Conservation (phyloP, 345 rosid species). For the Syzygium aromaticum region DNA sequence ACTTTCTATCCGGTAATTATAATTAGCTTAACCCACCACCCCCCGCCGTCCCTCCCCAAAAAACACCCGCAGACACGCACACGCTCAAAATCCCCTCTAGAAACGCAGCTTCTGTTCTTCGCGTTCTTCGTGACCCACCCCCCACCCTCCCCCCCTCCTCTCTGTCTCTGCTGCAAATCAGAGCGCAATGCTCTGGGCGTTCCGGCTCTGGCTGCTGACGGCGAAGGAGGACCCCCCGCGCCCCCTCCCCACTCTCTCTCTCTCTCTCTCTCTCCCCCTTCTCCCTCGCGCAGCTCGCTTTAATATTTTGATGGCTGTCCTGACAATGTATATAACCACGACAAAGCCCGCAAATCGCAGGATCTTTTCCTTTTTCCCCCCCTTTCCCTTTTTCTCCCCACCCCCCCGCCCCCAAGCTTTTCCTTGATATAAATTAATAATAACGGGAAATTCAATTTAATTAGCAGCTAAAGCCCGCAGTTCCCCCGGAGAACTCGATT, state of each 20-base stretch:
- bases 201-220: neutral
- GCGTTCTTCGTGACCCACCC: neutral
- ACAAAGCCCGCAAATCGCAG: neutral
- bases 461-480: neutral
- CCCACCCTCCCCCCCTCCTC: too few species aligned
- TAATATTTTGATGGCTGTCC: neutral
- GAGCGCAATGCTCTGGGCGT: neutral
- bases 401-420: neutral
- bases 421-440: neutral
- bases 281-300: neutral
- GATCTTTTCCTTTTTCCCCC: neutral
- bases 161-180: constrained; percentile 19
- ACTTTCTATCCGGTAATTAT: too few species aligned
- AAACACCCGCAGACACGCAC: too few species aligned
- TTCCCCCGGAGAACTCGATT: neutral
- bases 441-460: too few species aligned
- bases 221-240: constrained; percentile 4
- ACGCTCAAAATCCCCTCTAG: neutral
- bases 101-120: neutral
- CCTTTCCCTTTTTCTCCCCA: neutral
- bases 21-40: neutral
- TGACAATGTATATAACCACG: neutral
- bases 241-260: neutral
- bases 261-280: neutral
- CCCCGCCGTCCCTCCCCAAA: accelerated